Base-by-base conservation (phyloP, 169 alveolate species). In the Babesia sp. region DNA sequence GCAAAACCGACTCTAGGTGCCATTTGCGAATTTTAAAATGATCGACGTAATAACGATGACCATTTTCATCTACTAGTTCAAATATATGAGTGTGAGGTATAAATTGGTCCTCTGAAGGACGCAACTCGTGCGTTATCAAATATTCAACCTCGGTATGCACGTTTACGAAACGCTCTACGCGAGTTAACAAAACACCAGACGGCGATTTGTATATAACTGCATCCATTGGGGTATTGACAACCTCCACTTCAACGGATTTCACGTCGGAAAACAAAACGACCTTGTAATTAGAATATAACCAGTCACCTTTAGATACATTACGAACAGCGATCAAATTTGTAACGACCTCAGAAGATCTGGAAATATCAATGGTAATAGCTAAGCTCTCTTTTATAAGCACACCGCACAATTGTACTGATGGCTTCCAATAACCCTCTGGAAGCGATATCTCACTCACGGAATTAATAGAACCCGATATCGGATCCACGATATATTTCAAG, bases 271-370 rank as follows among this genome's bases (percentile, higher is more conserved):
- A 60, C 41, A 44, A 33, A 24, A 60, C 56, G 44, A 60, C 57
- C 55, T 60, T 44, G 16, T 60, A 20, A 7, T 37, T 41, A 26
- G 56, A 60, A 42, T 60, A 60, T 33, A 36, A 3, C 71, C 71
- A 60, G 12, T 8, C 39, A 11, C 41, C 55, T 11, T 42, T 37
- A 3, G 18, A 37, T 18, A 60, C 71, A 20, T 60, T 39, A 2
- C 12, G 22, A 0, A 60, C 5, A 20, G 33, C 57, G 34, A 60
- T 24, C 2, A 60, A 2, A 24, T 41, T 57, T 0, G 14, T 12
- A 54, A 11, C 36, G 12, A 7, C 6, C 8, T 28, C 28, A 48
- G 20, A 9, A 6, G 20, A 6, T 6, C 8, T 14, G 56, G 26
- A 8, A 12, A 48, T 9, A 14, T 48, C 56, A 48, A 48, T 48